Conservation (phyloP, 306 rosid species). For the Benincasa hispida region DNA sequence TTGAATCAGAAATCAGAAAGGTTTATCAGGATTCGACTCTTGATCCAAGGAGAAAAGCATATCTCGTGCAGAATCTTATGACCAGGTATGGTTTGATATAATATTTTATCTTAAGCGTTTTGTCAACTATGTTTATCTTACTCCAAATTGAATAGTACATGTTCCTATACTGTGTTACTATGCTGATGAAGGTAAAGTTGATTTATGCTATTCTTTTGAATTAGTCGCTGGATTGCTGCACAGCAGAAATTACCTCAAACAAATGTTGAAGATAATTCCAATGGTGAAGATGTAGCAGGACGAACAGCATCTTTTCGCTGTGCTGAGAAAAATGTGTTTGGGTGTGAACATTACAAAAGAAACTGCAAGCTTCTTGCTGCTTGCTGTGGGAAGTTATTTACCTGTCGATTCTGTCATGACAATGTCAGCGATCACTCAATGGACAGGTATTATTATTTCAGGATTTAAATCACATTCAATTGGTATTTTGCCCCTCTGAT, state of each 20-base stretch:
- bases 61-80: conserved; percentile 97
- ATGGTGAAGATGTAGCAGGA: conserved; percentile 58
- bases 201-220: conserved; percentile 18
- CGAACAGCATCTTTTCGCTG: conserved; percentile 52
- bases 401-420: conserved; percentile 98
- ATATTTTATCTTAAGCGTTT: neutral
- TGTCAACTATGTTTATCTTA: conserved; percentile 3
- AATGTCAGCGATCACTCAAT: conserved; percentile 96
- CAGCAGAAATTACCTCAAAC: conserved; percentile 86
- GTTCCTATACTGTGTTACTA: conserved; percentile 5
- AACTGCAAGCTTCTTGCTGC: conserved; percentile 95
- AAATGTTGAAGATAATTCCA: conserved; percentile 44
- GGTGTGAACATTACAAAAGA: conserved; percentile 98
- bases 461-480: conserved; percentile 6
- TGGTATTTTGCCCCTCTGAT: conserved; percentile 14
- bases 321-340: conserved; percentile 54
- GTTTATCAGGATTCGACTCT: conserved; percentile 88
- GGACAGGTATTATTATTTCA: conserved; percentile 68
- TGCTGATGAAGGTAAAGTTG: conserved; percentile 9
- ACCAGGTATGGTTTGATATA: conserved; percentile 52
- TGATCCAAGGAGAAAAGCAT: conserved; percentile 97
- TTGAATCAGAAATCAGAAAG: conserved; percentile 93
- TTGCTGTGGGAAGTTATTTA: conserved; percentile 85
- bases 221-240: conserved; percentile 96
- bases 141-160: neutral